These are phyloP conservation scores for Gaeumannomyces sp. DNA, from an alignment of 2,329 filamentous ascomycete species.

Conservation along the genomic window DNA sequence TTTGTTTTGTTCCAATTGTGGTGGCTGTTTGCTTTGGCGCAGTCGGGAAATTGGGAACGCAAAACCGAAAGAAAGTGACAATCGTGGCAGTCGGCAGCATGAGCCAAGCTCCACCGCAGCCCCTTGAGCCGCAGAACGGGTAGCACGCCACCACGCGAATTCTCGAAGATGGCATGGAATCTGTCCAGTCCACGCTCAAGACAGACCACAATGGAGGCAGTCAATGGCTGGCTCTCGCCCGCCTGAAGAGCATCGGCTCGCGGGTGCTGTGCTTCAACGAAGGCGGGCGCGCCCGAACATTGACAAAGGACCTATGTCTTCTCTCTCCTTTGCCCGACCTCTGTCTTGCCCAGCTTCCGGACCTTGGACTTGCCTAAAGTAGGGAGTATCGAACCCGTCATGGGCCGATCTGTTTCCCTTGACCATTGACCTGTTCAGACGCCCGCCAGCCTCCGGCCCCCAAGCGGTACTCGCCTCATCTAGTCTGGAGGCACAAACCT, in stretches of 20 bases:
- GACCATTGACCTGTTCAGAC: neutral
- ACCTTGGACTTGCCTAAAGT: no score
- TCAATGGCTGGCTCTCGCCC: no score
- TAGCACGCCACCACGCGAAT: neutral
- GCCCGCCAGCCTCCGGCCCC: no score
- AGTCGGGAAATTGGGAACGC: neutral
- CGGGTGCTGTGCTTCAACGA: no score
- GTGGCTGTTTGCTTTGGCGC: neutral
- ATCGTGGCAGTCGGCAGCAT: neutral
- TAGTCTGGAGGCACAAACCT: neutral
- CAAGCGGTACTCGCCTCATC: neutral
- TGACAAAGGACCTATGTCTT: neutral
- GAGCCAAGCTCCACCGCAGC: no score
- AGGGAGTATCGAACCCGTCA: no score
- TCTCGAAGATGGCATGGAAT: neutral
- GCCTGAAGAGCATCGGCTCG: no score
- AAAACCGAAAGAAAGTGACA: neutral
- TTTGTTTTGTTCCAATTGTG: neutral
- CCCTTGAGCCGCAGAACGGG: neutral
- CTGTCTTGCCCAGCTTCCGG: no score
- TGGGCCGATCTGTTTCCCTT: neutral
- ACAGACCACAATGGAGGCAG: neutral
- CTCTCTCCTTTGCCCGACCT: neutral
- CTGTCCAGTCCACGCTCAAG: neutral
- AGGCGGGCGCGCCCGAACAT: neutral